Conservation (phyloP, 2,329 filamentous ascomycete genomes). For the Periconia macrospinosa region DNA sequence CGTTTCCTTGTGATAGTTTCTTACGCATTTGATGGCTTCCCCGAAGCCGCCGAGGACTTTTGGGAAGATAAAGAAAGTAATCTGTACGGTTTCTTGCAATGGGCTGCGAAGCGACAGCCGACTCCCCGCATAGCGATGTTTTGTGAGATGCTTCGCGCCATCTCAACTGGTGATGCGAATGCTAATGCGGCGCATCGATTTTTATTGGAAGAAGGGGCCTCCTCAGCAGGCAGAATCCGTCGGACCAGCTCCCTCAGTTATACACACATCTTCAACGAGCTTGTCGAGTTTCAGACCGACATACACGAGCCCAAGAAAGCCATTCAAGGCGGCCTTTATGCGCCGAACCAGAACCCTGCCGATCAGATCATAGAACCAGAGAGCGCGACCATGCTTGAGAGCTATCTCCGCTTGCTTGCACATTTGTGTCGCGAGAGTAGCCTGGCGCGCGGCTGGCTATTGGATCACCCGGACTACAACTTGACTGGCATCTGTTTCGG, state of each 20-base stretch:
- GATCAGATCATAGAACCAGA: conserved; percentile 79
- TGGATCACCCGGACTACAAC: conserved; percentile 67
- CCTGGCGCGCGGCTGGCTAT: conserved; percentile 71
- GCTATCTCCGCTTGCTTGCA: conserved; percentile 84
- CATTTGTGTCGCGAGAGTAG: conserved; percentile 78
- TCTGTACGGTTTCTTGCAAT: conserved; percentile 90
- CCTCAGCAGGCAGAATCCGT: conserved; percentile 75
- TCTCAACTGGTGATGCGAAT: conserved; percentile 80
- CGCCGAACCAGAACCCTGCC: conserved; percentile 35
- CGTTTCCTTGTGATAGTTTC: conserved; percentile 90
- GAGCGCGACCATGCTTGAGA: conserved; percentile 94
- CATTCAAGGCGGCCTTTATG: conserved; percentile 62
- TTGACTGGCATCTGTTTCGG: conserved; percentile 76
- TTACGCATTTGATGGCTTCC: conserved; percentile 83
- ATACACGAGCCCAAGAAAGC: conserved; percentile 71
- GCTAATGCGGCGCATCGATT: conserved; percentile 87
- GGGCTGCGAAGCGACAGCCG: conserved; percentile 93
- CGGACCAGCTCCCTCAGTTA: conserved; percentile 86
- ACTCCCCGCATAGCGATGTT: conserved; percentile 96
- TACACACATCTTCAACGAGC: conserved; percentile 87
- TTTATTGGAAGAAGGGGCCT: conserved; percentile 75
- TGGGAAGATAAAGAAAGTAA: conserved; percentile 94
- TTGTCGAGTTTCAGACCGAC: conserved; percentile 79
- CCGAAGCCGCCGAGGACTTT: conserved; percentile 83
- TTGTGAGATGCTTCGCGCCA: conserved; percentile 90